Conservation (phyloP, 2,329 filamentous ascomycete species). For the Chalara sp. region DNA sequence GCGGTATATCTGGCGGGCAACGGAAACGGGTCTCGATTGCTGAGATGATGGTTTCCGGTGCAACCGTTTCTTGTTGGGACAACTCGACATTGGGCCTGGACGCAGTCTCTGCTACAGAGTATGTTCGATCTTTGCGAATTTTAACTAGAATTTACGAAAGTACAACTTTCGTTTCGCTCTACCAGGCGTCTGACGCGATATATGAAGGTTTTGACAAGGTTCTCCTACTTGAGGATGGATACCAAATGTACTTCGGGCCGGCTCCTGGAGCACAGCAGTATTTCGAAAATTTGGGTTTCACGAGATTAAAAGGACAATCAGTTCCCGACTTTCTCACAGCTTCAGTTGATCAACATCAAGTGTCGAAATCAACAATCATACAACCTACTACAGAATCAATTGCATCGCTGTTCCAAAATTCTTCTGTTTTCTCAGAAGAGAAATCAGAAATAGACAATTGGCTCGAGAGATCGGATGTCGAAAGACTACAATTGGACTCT, state of each 20-base stretch:
- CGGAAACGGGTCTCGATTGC: slow-evolving; percentile 74
- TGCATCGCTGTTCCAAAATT: too few relatives aligned
- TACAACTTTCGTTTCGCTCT: slow-evolving; percentile 61
- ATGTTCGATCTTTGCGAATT: slow-evolving; percentile 60
- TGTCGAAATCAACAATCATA: too few relatives aligned
- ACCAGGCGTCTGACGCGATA: slow-evolving; percentile 63
- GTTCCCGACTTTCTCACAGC: slow-evolving; percentile 75
- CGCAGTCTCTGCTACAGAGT: slow-evolving; percentile 71
- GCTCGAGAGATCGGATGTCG: too few relatives aligned
- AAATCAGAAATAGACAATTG: too few relatives aligned
- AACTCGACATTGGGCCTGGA: slow-evolving; percentile 77
- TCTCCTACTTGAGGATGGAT: slow-evolving; percentile 66
- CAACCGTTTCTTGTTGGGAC: slow-evolving; percentile 71
- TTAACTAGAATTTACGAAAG: slow-evolving; percentile 73
- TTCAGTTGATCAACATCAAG: slow-evolving; percentile 54
- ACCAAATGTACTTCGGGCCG: slow-evolving; percentile 59
- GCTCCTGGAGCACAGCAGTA: slow-evolving; percentile 56
- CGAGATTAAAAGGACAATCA: slow-evolving; percentile 49
- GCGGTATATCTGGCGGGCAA: slow-evolving; percentile 74
- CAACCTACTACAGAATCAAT: too few relatives aligned
- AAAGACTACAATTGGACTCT: too few relatives aligned
- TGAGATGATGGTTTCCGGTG: slow-evolving; percentile 68
- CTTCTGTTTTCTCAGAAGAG: too few relatives aligned
- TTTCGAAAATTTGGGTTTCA: slow-evolving; percentile 58
- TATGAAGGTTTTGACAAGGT: slow-evolving; percentile 76